phyloP scores from a whole-genome alignment of 208 protist genomes.

The Crithidia sp. region DNA sequence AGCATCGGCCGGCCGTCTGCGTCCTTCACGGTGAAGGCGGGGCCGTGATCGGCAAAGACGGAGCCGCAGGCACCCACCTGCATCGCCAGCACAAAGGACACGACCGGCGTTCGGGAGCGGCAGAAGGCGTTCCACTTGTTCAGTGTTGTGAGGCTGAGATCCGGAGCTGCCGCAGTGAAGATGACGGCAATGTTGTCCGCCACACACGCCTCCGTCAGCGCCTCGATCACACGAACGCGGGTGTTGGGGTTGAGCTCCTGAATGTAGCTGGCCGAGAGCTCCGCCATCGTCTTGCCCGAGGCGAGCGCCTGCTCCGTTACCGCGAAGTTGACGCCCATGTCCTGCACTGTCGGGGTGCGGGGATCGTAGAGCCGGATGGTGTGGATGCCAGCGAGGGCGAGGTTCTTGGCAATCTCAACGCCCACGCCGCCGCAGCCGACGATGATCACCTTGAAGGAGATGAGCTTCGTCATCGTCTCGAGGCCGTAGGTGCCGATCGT shows the following conservation, averaged over 20 bases:
- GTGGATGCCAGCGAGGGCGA: slow-evolving; percentile 87
- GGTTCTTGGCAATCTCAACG: slow-evolving; percentile 93
- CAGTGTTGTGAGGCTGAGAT: slow-evolving; percentile 75
- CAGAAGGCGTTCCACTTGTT: slow-evolving; percentile 81
- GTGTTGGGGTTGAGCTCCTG: slow-evolving; percentile 92
- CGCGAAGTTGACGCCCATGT: slow-evolving; percentile 94
- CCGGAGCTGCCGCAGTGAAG: slow-evolving; percentile 75
- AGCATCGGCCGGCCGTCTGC: slow-evolving; percentile 79
- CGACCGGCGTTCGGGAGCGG: slow-evolving; percentile 47
- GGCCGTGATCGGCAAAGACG: slow-evolving; percentile 87
- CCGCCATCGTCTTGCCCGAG: slow-evolving; percentile 57
- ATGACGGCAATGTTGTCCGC: slow-evolving; percentile 60
- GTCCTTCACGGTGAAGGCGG: slow-evolving; percentile 80
- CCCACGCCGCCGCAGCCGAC: slow-evolving; percentile 91
- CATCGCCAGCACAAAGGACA: slow-evolving; percentile 84
- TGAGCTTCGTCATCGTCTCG: slow-evolving; percentile 92
- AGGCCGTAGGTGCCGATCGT: slow-evolving; percentile 93
- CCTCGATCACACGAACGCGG: slow-evolving; percentile 57
- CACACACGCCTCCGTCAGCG: slow-evolving; percentile 64
- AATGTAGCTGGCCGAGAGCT: slow-evolving; percentile 68
- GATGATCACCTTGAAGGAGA: slow-evolving; percentile 91
- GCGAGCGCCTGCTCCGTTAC: slow-evolving; percentile 65
- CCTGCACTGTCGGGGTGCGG: slow-evolving; percentile 37
- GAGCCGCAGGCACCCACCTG: slow-evolving; percentile 71
- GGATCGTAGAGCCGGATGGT: slow-evolving; percentile 87